A percentile compares a stretch with the other conserved stretches of the same genome.
Evolutionary conservation across 108 stramenopile genomes (phyloP).

Genomic region (Cyclotella choctawhatcheeana): DNA sequence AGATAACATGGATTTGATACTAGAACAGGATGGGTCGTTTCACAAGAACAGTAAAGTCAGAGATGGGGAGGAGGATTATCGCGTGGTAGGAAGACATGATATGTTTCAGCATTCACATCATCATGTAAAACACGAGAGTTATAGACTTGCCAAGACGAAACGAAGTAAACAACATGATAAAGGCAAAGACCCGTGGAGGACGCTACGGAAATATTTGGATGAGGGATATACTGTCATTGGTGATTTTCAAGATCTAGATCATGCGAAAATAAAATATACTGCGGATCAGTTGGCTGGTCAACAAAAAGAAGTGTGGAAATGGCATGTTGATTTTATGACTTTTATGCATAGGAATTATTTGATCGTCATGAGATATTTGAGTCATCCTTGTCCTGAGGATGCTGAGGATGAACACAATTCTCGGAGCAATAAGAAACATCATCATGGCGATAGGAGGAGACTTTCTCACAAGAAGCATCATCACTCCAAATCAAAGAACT

Average conservation of each 20-base stretch:
- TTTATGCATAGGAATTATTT: constrained; percentile 39
- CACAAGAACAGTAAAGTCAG: neutral
- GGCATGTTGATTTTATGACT: constrained; percentile 41
- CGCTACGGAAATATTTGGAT: constrained; percentile 30
- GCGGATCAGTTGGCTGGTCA: constrained; percentile 18
- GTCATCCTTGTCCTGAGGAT: constrained; percentile 24
- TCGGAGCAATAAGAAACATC: too few species aligned
- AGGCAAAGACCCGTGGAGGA: constrained; percentile 29
- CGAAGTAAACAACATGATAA: neutral
- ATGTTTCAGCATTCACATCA: neutral
- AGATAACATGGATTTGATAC: constrained; percentile 12
- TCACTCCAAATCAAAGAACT: neutral
- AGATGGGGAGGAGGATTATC: neutral
- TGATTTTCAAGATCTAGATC: constrained; percentile 52
- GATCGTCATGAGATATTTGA: constrained; percentile 36
- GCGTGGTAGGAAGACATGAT: neutral
- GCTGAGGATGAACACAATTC: neutral
- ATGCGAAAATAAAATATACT: constrained; percentile 38
- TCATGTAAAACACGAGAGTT: neutral
- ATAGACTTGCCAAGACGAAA: neutral
- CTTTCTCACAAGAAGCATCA: too few species aligned
- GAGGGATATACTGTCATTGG: constrained; percentile 50
- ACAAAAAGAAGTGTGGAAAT: constrained; percentile 41
- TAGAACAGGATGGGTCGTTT: constrained; percentile 5
- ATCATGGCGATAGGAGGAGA: too few species aligned